Percentiles rank a stretch among this genome's conserved stretches.
Conservation (phyloP, 1,139 yeast species). For the Sugiyamaella xylanicola region DNA sequence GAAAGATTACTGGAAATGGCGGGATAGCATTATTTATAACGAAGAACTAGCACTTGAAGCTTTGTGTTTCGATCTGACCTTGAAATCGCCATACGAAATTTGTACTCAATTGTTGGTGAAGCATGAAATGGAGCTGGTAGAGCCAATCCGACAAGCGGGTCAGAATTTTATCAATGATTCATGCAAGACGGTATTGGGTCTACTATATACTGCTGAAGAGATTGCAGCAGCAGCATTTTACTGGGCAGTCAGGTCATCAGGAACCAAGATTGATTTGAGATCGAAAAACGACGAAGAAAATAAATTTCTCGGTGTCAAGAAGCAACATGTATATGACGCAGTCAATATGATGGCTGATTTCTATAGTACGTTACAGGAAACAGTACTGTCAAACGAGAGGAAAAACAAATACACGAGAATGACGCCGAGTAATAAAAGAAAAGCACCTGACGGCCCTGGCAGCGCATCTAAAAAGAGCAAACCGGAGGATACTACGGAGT, state of each 20-base stretch:
- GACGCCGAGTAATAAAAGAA: constrained; percentile 11
- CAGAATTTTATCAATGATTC: constrained; percentile 47
- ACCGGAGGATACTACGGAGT: background rate
- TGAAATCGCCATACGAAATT: constrained; percentile 48
- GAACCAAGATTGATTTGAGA: constrained; percentile 23
- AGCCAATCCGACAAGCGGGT: constrained; percentile 40
- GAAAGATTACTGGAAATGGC: constrained; percentile 55
- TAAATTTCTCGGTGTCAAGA: constrained; percentile 31
- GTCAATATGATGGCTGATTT: constrained; percentile 41
- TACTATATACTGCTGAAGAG: constrained; percentile 38
- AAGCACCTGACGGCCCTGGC: background rate
- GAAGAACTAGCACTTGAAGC: constrained; percentile 53
- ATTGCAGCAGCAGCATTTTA: constrained; percentile 46
- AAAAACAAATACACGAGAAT: constrained; percentile 10
- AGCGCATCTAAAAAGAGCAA: constrained; percentile 4
- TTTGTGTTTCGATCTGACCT: constrained; percentile 53
- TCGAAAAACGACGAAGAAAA: constrained; percentile 35
- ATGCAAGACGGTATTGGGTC: constrained; percentile 42
- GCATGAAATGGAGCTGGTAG: constrained; percentile 32
- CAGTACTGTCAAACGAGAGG: constrained; percentile 13
- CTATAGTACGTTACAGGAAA: constrained; percentile 23
- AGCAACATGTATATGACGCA: constrained; percentile 34
- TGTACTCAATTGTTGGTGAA: constrained; percentile 35
- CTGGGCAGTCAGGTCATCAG: constrained; percentile 40
- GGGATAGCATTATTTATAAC: constrained; percentile 47